phyloP scores from a whole-genome alignment of 352 stramenopile species.

The Phytopythium kandeliae region DNA sequence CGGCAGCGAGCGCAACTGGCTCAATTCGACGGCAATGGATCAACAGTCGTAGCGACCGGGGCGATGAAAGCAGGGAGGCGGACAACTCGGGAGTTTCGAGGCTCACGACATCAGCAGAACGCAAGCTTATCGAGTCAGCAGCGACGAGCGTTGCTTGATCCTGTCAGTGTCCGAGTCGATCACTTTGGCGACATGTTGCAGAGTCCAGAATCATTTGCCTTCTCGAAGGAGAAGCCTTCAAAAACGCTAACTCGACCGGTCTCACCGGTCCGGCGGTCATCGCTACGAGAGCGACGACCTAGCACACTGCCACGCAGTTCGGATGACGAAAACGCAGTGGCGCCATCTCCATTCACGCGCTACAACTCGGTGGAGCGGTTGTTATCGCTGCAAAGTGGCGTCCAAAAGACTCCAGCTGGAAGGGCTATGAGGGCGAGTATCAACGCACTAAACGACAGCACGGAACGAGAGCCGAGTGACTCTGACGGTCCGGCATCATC shows the following conservation, averaged over 20 bases:
- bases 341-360: neutral
- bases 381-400: neutral
- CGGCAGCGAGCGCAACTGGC: slow-evolving; percentile 6
- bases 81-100: neutral
- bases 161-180: neutral
- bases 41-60: neutral
- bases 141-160: neutral
- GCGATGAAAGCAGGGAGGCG: neutral
- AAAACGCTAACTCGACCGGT: neutral
- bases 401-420: neutral
- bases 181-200: neutral
- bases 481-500: neutral
- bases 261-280: neutral
- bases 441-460: neutral
- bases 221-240: neutral
- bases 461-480: neutral
- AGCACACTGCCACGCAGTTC: neutral
- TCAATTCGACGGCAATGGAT: neutral
- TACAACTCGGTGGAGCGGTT: neutral
- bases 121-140: neutral
- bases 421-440: no score
- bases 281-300: neutral
- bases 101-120: neutral
- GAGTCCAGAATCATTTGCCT: neutral
- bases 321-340: neutral